A percentile compares a stretch with the other conserved stretches of the same genome.
These are phyloP conservation scores for Penicilliopsis zonata DNA, from an alignment of 495 filamentous ascomycete species.

Conservation along the genomic window DNA sequence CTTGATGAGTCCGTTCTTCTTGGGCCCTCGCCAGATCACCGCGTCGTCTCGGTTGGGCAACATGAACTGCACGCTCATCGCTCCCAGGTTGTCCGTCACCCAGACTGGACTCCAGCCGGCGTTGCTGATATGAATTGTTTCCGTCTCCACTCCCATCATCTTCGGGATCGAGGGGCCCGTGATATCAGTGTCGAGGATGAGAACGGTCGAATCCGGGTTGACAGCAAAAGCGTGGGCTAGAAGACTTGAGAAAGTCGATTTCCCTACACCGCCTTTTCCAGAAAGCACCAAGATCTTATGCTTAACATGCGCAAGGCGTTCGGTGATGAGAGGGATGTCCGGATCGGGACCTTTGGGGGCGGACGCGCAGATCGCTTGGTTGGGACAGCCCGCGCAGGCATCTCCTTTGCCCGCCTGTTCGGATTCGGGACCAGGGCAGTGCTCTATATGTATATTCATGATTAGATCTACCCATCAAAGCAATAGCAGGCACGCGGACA, in stretches of 20 bases:
- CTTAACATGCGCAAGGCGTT: constrained; percentile 64
- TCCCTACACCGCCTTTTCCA: constrained; percentile 94
- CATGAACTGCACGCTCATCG: constrained; percentile 98
- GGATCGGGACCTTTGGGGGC: constrained; percentile 94
- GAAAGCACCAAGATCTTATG: constrained; percentile 90
- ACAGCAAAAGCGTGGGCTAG: constrained; percentile 79
- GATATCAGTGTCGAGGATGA: constrained; percentile 95
- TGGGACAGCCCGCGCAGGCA: constrained; percentile 88
- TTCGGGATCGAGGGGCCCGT: constrained; percentile 90
- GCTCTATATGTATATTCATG: too few relatives aligned
- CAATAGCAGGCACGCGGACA: constrained; percentile 3
- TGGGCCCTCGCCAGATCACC: constrained; percentile 92
- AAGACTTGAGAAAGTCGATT: constrained; percentile 80
- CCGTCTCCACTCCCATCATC: constrained; percentile 92
- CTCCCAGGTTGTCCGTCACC: constrained; percentile 80
- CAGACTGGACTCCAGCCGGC: constrained; percentile 88
- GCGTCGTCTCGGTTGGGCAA: constrained; percentile 84
- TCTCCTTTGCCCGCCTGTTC: constrained; percentile 72
- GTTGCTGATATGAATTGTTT: constrained; percentile 78
- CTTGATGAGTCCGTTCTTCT: constrained; percentile 98
- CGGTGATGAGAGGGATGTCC: constrained; percentile 76
- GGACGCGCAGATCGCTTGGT: constrained; percentile 88
- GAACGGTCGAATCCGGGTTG: constrained; percentile 62
- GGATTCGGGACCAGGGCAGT: constrained; percentile 92
- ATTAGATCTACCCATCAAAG: not conserved